phyloP scores from a whole-genome alignment of 2,329 filamentous ascomycete species.

The Nemania abortiva region DNA sequence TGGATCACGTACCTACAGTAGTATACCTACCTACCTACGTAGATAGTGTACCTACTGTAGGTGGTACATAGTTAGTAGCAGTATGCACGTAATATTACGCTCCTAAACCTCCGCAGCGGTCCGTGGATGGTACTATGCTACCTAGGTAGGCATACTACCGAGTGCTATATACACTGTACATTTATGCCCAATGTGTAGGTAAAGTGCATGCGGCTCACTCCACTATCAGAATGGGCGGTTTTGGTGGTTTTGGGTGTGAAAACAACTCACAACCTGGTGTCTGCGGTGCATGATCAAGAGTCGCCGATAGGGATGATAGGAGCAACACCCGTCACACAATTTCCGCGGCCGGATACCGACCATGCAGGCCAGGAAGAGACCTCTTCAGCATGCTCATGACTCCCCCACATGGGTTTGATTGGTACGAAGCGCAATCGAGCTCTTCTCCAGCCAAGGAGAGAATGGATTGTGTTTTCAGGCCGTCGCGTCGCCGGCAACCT shows the following conservation, averaged over 20 bases:
- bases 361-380: constrained; percentile 32
- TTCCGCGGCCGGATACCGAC: constrained; percentile 40
- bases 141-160: constrained; percentile 13
- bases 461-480: not conserved
- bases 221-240: constrained; percentile 24
- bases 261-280: constrained; percentile 22
- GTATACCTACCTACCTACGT: not conserved
- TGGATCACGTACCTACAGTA: constrained; percentile 13
- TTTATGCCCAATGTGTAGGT: constrained; percentile 27
- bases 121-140: constrained; percentile 10
- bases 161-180: constrained; percentile 8
- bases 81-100: constrained; percentile 48
- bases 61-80: constrained; percentile 36
- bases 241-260: constrained; percentile 28
- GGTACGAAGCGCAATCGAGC: constrained; percentile 22
- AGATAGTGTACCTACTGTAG: not conserved
- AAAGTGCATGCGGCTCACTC: constrained; percentile 21
- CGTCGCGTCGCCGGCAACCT: constrained; percentile 34
- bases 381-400: constrained; percentile 23
- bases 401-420: constrained; percentile 35
- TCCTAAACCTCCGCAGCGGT: constrained; percentile 28
- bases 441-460: constrained; percentile 15
- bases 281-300: constrained; percentile 26
- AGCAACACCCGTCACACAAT: constrained; percentile 31
- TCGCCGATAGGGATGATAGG: constrained; percentile 27